Conservation (phyloP, 345 rosid species). For the Triadica sebifera region DNA sequence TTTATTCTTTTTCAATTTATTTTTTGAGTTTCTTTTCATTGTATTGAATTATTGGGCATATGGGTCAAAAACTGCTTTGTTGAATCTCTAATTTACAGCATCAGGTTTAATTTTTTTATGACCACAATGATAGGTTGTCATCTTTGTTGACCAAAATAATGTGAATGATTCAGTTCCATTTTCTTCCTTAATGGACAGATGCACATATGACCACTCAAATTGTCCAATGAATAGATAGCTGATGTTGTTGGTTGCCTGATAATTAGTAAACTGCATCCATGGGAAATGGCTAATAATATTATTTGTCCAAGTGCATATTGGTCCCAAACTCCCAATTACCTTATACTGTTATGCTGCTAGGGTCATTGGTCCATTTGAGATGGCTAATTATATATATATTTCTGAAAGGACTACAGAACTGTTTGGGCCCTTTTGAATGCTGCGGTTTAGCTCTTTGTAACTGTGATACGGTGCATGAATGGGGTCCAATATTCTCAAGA, state of each 20-base stretch:
- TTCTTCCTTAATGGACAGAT: background rate
- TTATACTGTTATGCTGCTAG: background rate
- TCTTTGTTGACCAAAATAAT: background rate
- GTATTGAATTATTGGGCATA: background rate
- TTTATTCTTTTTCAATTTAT: background rate
- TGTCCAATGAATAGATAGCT: background rate
- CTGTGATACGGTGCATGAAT: background rate
- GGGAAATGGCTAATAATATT: background rate
- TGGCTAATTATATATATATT: background rate
- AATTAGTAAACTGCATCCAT: background rate
- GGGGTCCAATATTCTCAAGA: background rate
- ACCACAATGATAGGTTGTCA: background rate
- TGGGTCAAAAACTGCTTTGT: background rate
- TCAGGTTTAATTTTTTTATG: background rate
- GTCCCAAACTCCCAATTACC: background rate
- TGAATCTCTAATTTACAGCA: background rate
- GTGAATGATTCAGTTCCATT: background rate
- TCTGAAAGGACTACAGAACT: background rate
- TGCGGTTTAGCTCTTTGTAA: background rate
- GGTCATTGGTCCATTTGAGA: background rate
- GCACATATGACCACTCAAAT: conserved; percentile 4
- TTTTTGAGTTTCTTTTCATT: background rate
- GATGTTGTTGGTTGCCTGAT: background rate
- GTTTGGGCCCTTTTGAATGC: background rate
- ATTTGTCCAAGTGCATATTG: background rate